Conservation (phyloP, 768 basidiomycete species). For the Russula abietina region DNA sequence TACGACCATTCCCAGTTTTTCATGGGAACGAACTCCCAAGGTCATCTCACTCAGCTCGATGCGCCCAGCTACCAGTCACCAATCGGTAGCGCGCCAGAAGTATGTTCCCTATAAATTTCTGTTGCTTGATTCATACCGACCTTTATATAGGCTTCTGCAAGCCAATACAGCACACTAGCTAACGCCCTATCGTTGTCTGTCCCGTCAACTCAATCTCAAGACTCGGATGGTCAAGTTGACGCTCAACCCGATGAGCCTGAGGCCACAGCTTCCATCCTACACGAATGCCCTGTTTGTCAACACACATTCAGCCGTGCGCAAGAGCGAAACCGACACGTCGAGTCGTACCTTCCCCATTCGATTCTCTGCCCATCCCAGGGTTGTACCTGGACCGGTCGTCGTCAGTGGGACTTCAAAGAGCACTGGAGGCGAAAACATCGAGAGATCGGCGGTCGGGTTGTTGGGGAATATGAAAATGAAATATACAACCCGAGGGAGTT, state of each 20-base stretch:
- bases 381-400: not conserved
- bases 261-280: not conserved
- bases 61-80: no score
- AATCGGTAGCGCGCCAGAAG: no score
- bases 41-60: no score
- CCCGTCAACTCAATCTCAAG: not conserved
- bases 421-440: no score
- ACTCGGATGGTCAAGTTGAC: not conserved
- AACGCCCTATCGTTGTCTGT: not conserved
- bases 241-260: not conserved
- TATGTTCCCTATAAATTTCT: no score
- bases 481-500: not conserved
- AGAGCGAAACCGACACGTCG: not conserved
- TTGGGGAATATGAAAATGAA: no score
- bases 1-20: no score
- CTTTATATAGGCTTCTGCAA: no score
- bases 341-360: not conserved
- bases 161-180: no score
- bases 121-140: no score
- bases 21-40: no score
- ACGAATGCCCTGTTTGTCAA: not conserved
- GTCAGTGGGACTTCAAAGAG: not conserved
- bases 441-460: no score
- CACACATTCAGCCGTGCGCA: not conserved
- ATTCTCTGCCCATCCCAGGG: not conserved